These are phyloP conservation scores for Cyclotella distinguenda DNA, from an alignment of 108 stramenopile species.

Conservation along the genomic window DNA sequence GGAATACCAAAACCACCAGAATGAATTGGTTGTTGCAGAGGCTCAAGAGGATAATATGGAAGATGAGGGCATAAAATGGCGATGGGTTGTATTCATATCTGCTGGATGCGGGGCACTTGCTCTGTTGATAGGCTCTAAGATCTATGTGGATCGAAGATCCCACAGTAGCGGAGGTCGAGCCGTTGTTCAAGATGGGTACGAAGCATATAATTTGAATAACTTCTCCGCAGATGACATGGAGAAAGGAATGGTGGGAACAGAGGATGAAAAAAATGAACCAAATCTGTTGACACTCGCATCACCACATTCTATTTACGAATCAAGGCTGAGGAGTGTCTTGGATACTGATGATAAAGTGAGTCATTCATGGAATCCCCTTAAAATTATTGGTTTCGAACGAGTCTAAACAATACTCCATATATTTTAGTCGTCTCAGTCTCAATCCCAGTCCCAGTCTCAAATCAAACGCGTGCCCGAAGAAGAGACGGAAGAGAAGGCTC, in stretches of 20 bases:
- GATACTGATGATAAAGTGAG: slow-evolving; percentile 11
- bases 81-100: slow-evolving; percentile 6
- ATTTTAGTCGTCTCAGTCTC: background rate
- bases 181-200: background rate
- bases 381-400: background rate
- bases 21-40: slow-evolving; percentile 8
- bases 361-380: background rate
- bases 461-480: no score
- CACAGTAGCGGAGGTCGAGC: background rate
- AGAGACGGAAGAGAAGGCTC: background rate
- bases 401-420: background rate
- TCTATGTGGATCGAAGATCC: slow-evolving; percentile 5
- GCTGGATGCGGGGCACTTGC: slow-evolving; percentile 11
- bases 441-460: background rate
- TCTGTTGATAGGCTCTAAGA: background rate
- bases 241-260: background rate
- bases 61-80: background rate
- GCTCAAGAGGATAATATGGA: background rate
- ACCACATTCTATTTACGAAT: slow-evolving; percentile 3
- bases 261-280: background rate
- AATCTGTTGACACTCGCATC: background rate
- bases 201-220: background rate
- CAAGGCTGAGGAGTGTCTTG: slow-evolving; percentile 3
- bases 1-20: slow-evolving; percentile 2
- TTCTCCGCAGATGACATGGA: background rate